Evolutionary conservation across 129 eudicot genomes (phyloP).

Genomic region (Ambrosia artemisiifolia): DNA sequence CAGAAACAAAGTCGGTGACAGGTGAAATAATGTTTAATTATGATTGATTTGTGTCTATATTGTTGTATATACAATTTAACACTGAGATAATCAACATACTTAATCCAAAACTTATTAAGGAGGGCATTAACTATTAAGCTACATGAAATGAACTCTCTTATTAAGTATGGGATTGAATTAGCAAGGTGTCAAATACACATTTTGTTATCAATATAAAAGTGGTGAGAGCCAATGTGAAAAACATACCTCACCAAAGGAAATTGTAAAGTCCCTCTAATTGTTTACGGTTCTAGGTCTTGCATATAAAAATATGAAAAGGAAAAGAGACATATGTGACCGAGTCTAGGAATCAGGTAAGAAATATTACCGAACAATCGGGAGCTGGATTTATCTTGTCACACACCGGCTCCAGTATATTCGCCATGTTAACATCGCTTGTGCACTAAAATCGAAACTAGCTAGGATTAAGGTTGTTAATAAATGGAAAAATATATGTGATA

Average conservation of each 20-base stretch:
- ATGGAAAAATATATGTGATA: background rate
- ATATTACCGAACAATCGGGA: slow-evolving; percentile 17
- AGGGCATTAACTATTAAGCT: no score
- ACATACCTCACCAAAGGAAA: slow-evolving; percentile 13
- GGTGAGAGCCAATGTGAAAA: background rate
- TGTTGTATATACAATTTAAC: no score
- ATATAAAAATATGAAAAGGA: no score
- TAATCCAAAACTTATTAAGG: background rate
- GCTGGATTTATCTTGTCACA: slow-evolving; percentile 18
- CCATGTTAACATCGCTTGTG: slow-evolving; percentile 4
- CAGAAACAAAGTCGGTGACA: no score
- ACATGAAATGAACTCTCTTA: no score
- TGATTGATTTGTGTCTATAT: no score
- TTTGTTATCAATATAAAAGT: background rate
- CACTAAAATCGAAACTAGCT: background rate
- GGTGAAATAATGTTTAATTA: no score
- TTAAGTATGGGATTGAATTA: background rate
- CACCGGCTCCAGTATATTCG: no score
- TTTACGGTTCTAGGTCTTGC: background rate
- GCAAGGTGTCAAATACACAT: background rate
- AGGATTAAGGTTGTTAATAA: background rate
- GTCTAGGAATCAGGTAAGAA: background rate
- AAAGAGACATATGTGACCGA: no score
- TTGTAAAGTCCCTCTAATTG: background rate
- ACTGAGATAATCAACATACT: background rate